Percentiles rank a stretch among this genome's conserved stretches.
Evolutionary conservation across 2,329 filamentous ascomycete species (phyloP).

Genomic region (Neofusicoccum kwambonambiense): DNA sequence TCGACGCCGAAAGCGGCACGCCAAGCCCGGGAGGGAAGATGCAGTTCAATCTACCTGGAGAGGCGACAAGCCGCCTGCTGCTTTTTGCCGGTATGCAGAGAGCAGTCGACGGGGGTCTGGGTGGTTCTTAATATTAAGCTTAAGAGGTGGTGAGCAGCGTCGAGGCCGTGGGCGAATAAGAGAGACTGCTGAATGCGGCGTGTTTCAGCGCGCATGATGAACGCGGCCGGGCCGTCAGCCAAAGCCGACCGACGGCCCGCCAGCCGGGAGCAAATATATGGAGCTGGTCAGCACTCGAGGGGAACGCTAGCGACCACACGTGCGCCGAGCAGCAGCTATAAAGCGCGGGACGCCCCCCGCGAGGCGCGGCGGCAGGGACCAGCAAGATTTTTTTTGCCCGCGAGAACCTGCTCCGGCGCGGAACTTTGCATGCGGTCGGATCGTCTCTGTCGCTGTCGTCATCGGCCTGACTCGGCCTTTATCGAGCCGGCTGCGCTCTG

Average conservation of each 20-base stretch:
- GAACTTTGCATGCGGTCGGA: background rate
- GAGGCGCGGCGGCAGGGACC: background rate
- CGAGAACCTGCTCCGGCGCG: background rate
- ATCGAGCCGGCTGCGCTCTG: background rate
- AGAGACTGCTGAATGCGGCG: background rate
- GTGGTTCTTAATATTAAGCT: slow-evolving; percentile 12
- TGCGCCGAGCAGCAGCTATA: background rate
- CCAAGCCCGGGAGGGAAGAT: background rate
- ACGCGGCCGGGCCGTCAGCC: slow-evolving; percentile 2
- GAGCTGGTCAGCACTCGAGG: background rate
- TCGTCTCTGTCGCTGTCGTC: background rate
- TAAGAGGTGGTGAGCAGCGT: background rate
- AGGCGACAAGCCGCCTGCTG: background rate
- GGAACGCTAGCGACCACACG: background rate
- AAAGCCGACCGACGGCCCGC: slow-evolving; percentile 7
- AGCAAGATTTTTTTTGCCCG: background rate
- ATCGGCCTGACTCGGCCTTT: background rate
- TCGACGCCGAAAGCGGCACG: background rate
- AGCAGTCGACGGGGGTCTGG: background rate
- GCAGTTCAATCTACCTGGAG: background rate
- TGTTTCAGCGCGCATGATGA: slow-evolving; percentile 3
- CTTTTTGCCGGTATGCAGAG: background rate
- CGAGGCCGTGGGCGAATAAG: background rate
- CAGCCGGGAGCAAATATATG: background rate
- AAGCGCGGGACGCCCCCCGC: background rate